phyloP scores from a whole-genome alignment of 2,329 filamentous ascomycete species.

The Cercospora nicotianae region DNA sequence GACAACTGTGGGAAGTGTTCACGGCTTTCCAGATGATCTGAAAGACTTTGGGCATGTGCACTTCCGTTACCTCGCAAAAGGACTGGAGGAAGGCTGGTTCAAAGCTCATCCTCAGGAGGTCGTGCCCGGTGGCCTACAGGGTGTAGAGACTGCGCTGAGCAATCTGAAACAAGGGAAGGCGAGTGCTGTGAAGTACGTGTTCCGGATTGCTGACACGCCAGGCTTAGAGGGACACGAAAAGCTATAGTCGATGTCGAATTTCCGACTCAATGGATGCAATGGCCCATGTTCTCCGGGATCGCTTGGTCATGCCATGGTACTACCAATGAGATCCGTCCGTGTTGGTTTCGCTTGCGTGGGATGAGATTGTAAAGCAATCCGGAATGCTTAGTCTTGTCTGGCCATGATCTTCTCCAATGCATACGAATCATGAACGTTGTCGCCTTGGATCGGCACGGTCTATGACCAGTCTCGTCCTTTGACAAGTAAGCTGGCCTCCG shows the following conservation, averaged over 20 bases:
- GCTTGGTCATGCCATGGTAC: background rate
- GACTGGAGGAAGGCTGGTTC: constrained; percentile 41
- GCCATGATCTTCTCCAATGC: background rate
- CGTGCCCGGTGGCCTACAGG: constrained; percentile 55
- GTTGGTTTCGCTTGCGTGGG: background rate
- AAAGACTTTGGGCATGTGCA: constrained; percentile 42
- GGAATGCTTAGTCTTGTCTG: background rate
- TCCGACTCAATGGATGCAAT: background rate
- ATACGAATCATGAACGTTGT: background rate
- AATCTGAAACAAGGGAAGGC: constrained; percentile 61
- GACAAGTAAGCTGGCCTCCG: background rate
- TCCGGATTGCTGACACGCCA: constrained; percentile 54
- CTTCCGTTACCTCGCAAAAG: constrained; percentile 36
- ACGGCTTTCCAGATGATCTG: constrained; percentile 30
- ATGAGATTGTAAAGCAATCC: background rate
- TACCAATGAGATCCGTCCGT: background rate
- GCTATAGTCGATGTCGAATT: background rate
- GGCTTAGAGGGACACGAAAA: constrained; percentile 15
- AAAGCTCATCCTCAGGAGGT: constrained; percentile 48
- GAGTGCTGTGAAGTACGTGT: constrained; percentile 65
- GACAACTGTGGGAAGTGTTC: constrained; percentile 42
- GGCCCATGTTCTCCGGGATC: background rate
- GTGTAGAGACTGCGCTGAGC: constrained; percentile 54
- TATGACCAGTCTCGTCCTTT: background rate
- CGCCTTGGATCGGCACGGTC: background rate